Evolutionary conservation across 2,329 filamentous ascomycete genomes (phyloP), one percentile per base, ranked within the genome.

Genomic region (Chalara sp.): DNA sequence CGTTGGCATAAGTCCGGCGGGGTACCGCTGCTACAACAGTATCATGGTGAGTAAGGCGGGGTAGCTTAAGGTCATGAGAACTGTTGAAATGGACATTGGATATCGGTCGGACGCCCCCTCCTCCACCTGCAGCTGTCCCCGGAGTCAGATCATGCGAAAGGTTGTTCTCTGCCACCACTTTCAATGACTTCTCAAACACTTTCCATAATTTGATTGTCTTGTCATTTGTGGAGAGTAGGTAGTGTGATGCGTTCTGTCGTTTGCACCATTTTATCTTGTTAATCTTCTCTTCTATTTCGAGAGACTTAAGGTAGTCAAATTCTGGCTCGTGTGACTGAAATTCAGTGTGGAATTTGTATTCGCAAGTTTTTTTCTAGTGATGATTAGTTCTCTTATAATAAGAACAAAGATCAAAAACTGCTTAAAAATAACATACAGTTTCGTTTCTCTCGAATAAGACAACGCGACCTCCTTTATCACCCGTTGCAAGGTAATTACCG

Each of bases 141-240:
- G 92, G 89, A 33, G 93, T 96, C 63, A 95, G 75, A 69, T 99
- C 93, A 67, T 92, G 88, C 28, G 92, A 96, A 50, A 99, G 78
- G 65, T 99, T 99, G 76, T 99, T 99, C 76, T 99, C 93, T 21
- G 93, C 93, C 56, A 99, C 93, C 42, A 99, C 93, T 72, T 97
- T 97, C 65, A 99, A 80, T 49, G 92, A 97, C 76, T 99, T 99
- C 74, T 99, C 93, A 65, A 97, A 99, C 47, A 99, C 92, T 71
- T 99, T 99, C 93, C 93, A 99, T 61, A 99, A 78, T 76, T 99
- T 99, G 80, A 99, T 99, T 41, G 93, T 99, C 78, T 99, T 99
- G 77, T 99, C 93, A 69, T 99, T 99, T 63, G 93, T 99, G 42
- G 93, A 97, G 51, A 99, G 82, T 48, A 99, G 83, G 71, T 96